phyloP scores from a whole-genome alignment of 768 basidiomycete species.

The Kwoniella shandongensis region DNA sequence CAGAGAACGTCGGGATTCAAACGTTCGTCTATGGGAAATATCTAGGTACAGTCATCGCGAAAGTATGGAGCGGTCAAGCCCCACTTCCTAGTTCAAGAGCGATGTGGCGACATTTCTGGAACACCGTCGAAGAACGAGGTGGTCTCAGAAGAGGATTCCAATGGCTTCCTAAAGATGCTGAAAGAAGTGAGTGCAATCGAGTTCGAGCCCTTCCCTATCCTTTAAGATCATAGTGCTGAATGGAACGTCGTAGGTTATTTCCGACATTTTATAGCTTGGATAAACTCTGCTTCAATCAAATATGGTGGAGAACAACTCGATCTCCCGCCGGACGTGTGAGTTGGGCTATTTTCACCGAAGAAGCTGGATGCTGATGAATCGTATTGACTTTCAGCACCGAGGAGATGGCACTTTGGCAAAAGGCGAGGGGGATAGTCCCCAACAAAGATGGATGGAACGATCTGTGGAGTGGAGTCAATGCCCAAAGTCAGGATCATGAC shows the following conservation, averaged over 20 bases:
- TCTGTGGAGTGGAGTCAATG: not conserved
- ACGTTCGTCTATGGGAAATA: constrained; percentile 26
- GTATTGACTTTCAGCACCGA: constrained; percentile 9
- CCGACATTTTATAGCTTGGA: constrained; percentile 14
- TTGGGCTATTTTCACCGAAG: not conserved
- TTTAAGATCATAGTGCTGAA: not conserved
- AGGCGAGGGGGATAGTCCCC: constrained; percentile 8
- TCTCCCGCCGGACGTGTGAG: constrained; percentile 21
- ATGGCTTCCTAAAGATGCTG: constrained; percentile 11
- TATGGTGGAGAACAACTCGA: constrained; percentile 16
- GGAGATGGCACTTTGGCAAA: constrained; percentile 20
- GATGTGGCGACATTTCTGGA: constrained; percentile 19
- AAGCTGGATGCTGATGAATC: not conserved
- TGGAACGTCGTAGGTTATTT: constrained; percentile 5
- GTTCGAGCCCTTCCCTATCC: no score
- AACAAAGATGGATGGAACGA: constrained; percentile 17
- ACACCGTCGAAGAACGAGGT: constrained; percentile 19
- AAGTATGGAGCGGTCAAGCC: constrained; percentile 23
- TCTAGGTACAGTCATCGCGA: constrained; percentile 16
- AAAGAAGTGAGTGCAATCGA: constrained; percentile 17
- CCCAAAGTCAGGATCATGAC: no score
- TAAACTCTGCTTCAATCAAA: constrained; percentile 11
- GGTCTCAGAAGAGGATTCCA: constrained; percentile 23
- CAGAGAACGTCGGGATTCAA: constrained; percentile 24
- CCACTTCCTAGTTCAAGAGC: constrained; percentile 5